Evolutionary conservation across 345 rosid genomes (phyloP), one percentile per base, ranked within the genome.

Genomic region (Eucalyptus melliodora): DNA sequence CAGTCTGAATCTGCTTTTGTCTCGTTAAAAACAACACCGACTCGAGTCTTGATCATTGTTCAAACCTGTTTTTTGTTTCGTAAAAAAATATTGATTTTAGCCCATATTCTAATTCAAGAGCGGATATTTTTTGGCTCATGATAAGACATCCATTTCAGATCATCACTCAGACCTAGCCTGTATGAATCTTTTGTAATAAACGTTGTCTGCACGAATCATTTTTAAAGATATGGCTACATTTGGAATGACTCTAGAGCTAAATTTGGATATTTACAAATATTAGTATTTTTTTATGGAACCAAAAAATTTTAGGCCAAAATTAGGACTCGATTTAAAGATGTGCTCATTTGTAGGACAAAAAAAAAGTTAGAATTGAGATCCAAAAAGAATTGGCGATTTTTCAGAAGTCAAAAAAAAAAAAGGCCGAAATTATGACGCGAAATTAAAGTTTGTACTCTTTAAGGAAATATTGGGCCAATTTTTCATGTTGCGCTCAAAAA

Each of bases 161-260:
- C 8, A 9, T 11, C 1, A 13, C 34, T 12, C 2, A 3, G 6
- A 27, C 69, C 1, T 4, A 1, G 0, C 2, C 2, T 12, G 1
- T 60, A 60, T 1, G 0, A 27, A 27, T 60, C 16, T 60, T 60
- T 60, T 60, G 16, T 27, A 60, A 60, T 27, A 27, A 60, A n/a
- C 3, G 3, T n/a, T 4, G 3, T 6, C 1, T 3, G 3, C 1
- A 60, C 0, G 8, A 60, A 27, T 24, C 67, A 11, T 26, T 60
- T 5, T 26, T 60, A 12, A 60, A 60, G 8, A 60, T 12, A 6
- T 12, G 11, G 3, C 4, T n/a, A n/a, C 3, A 16, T 4, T 8
- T 65, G 40, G 3, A 65, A n/a, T 7, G 21, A 16, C 11, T n/a
- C 34, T 15, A 16, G 3, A 65, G 21, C 40, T 7, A 7, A 31